Evolutionary conservation across 768 basidiomycete species (phyloP).

Genomic region (Dioszegia aurantiaca): DNA sequence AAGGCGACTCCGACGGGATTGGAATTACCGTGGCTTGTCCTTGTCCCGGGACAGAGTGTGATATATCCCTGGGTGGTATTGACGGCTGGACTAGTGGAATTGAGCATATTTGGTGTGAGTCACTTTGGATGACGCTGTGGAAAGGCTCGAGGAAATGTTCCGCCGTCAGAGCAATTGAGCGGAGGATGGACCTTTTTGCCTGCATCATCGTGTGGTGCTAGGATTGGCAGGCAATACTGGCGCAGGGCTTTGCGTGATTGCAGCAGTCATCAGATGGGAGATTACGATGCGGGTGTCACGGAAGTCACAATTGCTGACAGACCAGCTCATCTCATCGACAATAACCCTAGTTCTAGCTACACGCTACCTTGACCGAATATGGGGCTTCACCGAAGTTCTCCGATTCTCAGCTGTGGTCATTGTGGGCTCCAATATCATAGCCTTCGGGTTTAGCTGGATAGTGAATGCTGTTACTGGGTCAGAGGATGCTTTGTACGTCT

Average conservation of each 20-base stretch:
- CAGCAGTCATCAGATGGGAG: no score
- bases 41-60: conserved; percentile 75
- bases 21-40: conserved; percentile 64
- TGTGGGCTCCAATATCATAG: conserved; percentile 80
- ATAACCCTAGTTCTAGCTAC: conserved; percentile 76
- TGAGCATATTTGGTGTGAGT: conserved; percentile 75
- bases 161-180: not conserved
- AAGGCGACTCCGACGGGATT: conserved; percentile 6
- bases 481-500: conserved; percentile 57
- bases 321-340: conserved; percentile 71
- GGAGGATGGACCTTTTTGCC: no score
- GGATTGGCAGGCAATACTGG: no score
- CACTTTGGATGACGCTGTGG: not conserved
- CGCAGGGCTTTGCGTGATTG: no score
- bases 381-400: conserved; percentile 80
- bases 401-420: conserved; percentile 81
- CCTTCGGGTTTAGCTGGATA: conserved; percentile 82
- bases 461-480: conserved; percentile 64
- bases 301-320: conserved; percentile 11
- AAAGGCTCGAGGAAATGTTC: not conserved
- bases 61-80: conserved; percentile 91
- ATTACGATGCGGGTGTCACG: not conserved
- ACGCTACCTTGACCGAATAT: conserved; percentile 88
- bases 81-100: conserved; percentile 85
- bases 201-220: no score